phyloP scores from a whole-genome alignment of 495 filamentous ascomycete species.

The Xylaria castorea region DNA sequence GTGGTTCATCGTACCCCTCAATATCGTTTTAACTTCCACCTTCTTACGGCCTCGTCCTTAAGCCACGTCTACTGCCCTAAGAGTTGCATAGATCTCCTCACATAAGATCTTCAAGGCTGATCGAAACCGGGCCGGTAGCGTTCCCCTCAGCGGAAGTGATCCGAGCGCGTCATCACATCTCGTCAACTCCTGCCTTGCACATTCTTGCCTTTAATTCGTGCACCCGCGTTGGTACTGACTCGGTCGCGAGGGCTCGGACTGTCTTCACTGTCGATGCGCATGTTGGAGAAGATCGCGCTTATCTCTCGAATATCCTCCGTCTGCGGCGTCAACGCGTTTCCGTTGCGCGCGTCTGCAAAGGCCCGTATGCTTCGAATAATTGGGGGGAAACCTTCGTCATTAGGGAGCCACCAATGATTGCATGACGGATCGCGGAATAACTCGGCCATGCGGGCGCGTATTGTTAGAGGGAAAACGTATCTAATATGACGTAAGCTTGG shows the following conservation, averaged over 20 bases:
- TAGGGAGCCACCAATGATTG: constrained; percentile 84
- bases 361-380: constrained; percentile 77
- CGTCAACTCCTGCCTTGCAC: constrained; percentile 14
- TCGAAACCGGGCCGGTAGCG: constrained; percentile 13
- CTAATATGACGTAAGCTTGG: constrained; percentile 51
- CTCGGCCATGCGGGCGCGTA: constrained; percentile 75
- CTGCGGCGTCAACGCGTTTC: constrained; percentile 64
- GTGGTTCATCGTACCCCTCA: constrained; percentile 2
- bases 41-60: background rate
- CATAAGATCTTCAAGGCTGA: constrained; percentile 1
- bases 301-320: constrained; percentile 76
- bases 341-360: constrained; percentile 75
- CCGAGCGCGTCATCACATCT: background rate
- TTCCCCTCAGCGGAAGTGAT: background rate
- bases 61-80: background rate
- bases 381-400: constrained; percentile 74
- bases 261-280: constrained; percentile 43
- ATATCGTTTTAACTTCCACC: background rate
- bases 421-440: constrained; percentile 72
- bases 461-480: constrained; percentile 78
- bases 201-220: constrained; percentile 21
- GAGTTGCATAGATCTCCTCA: constrained; percentile 13
- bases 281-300: constrained; percentile 69
- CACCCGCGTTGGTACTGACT: too few species aligned
- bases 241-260: constrained; percentile 23